A percentile compares a stretch with the other conserved stretches of the same genome.
These are phyloP conservation scores for Schizophyllum commune DNA, from an alignment of 1,284 basidiomycete genomes.

Conservation along the genomic window DNA sequence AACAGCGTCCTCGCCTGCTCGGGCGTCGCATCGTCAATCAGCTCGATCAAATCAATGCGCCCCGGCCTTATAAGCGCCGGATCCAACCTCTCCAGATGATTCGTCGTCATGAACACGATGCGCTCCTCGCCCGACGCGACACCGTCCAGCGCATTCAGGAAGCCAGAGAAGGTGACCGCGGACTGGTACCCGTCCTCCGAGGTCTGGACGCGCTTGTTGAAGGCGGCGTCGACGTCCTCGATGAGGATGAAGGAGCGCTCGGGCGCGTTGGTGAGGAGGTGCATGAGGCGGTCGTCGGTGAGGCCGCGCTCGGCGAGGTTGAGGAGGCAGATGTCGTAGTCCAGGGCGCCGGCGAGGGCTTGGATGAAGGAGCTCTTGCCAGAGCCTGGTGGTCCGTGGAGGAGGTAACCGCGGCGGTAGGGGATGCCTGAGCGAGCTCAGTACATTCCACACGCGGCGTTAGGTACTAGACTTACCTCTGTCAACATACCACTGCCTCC, in stretches of 20 bases:
- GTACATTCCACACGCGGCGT: background rate
- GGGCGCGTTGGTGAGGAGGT: conserved; percentile 88
- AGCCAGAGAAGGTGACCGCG: conserved; percentile 94
- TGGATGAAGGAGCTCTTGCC: conserved; percentile 99
- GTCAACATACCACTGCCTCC: conserved; percentile 94
- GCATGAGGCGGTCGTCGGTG: conserved; percentile 94
- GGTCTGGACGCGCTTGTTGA: conserved; percentile 85
- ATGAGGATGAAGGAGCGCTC: conserved; percentile 91
- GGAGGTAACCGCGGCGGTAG: conserved; percentile 91
- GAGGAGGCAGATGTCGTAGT: conserved; percentile 94
- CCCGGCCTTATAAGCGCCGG: conserved; percentile 94
- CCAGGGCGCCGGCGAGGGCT: conserved; percentile 86
- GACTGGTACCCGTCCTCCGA: conserved; percentile 91
- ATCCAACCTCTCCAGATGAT: conserved; percentile 80
- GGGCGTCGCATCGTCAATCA: conserved; percentile 85
- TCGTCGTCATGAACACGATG: conserved; percentile 99
- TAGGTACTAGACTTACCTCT: conserved; percentile 50
- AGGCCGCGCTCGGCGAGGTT: conserved; percentile 96
- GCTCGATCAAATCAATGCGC: conserved; percentile 81
- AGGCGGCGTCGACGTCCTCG: conserved; percentile 98
- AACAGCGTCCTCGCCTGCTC: conserved; percentile 79
- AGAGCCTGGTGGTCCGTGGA: conserved; percentile 95
- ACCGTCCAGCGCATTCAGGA: conserved; percentile 95
- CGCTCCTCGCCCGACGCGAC: conserved; percentile 96
- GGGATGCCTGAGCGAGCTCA: conserved; percentile 75